These are phyloP conservation scores for Leccinellum rugosiceps DNA, from an alignment of 768 basidiomycete genomes.

Conservation along the genomic window DNA sequence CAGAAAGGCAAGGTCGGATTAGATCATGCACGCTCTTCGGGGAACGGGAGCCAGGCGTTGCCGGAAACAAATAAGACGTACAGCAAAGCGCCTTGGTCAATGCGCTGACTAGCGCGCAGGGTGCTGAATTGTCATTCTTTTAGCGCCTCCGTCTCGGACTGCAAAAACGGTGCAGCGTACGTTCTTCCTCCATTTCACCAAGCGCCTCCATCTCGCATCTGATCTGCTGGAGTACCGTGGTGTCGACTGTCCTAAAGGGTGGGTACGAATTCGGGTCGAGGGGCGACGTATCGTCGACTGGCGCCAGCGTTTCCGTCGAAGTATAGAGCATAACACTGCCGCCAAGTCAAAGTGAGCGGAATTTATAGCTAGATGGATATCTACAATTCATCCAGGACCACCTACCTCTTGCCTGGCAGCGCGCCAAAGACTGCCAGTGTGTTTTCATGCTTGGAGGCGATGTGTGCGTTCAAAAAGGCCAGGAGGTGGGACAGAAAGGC, in stretches of 20 bases:
- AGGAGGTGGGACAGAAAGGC: conserved; percentile 82
- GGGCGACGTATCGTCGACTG: conserved; percentile 33
- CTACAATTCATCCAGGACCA: not conserved
- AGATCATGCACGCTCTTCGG: not conserved
- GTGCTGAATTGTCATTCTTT: conserved; percentile 35
- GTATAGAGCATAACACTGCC: conserved; percentile 76
- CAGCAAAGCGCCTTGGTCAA: conserved; percentile 92
- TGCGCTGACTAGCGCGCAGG: conserved; percentile 80
- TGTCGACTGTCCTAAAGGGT: conserved; percentile 77
- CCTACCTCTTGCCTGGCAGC: conserved; percentile 76
- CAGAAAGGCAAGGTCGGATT: conserved; percentile 30
- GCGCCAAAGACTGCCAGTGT: conserved; percentile 90
- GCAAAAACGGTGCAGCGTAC: conserved; percentile 7
- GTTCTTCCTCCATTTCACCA: conserved; percentile 47
- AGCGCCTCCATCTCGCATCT: conserved; percentile 57
- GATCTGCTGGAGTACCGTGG: conserved; percentile 59
- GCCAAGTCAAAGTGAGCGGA: not conserved
- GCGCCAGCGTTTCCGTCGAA: conserved; percentile 46
- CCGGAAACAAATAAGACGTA: conserved; percentile 32
- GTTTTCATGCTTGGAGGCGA: conserved; percentile 90
- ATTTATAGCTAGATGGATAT: not conserved
- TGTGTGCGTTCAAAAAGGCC: conserved; percentile 89
- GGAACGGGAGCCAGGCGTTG: not conserved
- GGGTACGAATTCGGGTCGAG: conserved; percentile 80
- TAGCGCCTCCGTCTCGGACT: conserved; percentile 1